phyloP scores from a whole-genome alignment of 225 moss, liverwort and hornwort genomes.

The Ulota crispa region DNA sequence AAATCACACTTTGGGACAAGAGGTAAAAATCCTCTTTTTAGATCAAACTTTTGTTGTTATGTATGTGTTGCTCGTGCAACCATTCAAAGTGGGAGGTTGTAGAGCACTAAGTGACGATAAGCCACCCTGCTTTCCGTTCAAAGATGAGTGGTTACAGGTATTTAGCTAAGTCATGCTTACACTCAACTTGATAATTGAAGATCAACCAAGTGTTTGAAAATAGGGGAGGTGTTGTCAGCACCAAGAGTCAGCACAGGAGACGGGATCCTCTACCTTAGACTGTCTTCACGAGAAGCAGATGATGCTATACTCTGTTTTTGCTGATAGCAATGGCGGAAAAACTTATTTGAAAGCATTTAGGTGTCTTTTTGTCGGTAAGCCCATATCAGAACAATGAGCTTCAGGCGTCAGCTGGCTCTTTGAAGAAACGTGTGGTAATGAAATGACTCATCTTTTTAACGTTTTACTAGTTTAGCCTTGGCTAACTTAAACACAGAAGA shows the following conservation, averaged over 20 bases:
- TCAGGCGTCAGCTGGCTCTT: background rate
- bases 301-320: background rate
- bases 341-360: background rate
- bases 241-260: background rate
- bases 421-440: background rate
- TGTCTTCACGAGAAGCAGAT: background rate
- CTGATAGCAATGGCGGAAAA: background rate
- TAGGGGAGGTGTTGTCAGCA: background rate
- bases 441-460: background rate
- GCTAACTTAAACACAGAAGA: background rate
- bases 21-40: background rate
- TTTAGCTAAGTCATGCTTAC: background rate
- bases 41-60: background rate
- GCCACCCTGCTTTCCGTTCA: background rate
- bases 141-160: background rate
- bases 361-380: background rate
- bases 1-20: background rate
- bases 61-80: background rate
- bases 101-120: background rate
- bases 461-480: background rate
- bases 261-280: background rate
- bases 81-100: background rate
- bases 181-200: background rate
- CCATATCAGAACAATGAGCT: background rate
- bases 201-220: background rate